These are phyloP conservation scores for Melocanna baccifera DNA, from an alignment of 176 grass and related monocot genomes.

Conservation along the genomic window DNA sequence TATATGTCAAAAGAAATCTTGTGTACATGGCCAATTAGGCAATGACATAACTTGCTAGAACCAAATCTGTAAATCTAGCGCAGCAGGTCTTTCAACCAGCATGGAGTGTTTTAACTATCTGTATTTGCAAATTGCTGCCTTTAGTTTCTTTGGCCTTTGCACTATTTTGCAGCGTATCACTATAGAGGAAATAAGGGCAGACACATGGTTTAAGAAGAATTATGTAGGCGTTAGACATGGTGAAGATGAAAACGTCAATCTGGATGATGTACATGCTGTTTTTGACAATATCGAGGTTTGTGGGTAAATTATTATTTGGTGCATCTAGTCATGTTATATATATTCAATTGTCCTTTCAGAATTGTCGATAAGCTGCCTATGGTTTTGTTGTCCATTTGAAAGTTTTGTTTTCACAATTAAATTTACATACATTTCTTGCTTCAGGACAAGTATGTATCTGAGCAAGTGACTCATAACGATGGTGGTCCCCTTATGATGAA, in stretches of 20 bases:
- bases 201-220: constrained; percentile 78
- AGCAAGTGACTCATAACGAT: constrained; percentile 57
- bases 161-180: constrained; percentile 65
- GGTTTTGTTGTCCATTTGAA: constrained; percentile 21
- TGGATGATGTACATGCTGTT: constrained; percentile 89
- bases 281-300: constrained; percentile 95
- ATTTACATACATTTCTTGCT: constrained; percentile 35
- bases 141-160: constrained; percentile 11
- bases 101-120: constrained; percentile 9
- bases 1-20: neutral
- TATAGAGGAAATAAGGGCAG: constrained; percentile 65
- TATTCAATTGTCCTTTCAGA: constrained; percentile 4
- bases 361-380: neutral
- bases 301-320: constrained; percentile 4
- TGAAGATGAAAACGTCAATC: constrained; percentile 65
- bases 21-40: neutral
- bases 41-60: constrained; percentile 7
- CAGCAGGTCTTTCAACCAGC: constrained; percentile 4
- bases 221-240: constrained; percentile 55
- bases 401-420: neutral
- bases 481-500: constrained; percentile 91
- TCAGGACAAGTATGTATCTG: constrained; percentile 85
- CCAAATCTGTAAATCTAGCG: neutral
- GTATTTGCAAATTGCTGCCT: neutral
- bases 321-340: neutral